A percentile compares a stretch with the other conserved stretches of the same genome.
Conservation (phyloP, 2,329 filamentous ascomycete species). For the Cordyceps javanica region DNA sequence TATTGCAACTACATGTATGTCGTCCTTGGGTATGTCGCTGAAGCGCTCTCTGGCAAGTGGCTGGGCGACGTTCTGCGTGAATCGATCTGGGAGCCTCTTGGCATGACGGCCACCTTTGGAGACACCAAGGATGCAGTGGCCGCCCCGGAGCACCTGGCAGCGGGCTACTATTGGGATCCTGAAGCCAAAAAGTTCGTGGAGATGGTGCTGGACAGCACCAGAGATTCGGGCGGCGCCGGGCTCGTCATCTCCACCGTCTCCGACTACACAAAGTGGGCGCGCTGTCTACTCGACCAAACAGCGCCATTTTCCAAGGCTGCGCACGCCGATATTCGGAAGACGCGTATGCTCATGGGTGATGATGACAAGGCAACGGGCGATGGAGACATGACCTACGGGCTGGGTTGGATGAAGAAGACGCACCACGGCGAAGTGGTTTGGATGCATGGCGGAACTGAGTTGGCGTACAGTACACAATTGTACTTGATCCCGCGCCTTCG, state of each 20-base stretch:
- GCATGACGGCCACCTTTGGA: slow-evolving; percentile 39
- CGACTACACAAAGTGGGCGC: slow-evolving; percentile 48
- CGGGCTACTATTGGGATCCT: slow-evolving; percentile 36
- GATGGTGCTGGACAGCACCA: slow-evolving; percentile 21
- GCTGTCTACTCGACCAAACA: slow-evolving; percentile 34
- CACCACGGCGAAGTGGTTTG: slow-evolving; percentile 6
- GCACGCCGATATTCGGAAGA: slow-evolving; percentile 19
- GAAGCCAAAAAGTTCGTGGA: slow-evolving; percentile 18
- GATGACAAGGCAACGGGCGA: not conserved
- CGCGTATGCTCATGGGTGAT: not conserved
- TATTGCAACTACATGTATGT: slow-evolving; percentile 49
- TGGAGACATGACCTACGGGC: slow-evolving; percentile 4
- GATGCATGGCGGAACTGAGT: not conserved
- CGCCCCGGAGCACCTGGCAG: slow-evolving; percentile 28
- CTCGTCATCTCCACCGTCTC: slow-evolving; percentile 38
- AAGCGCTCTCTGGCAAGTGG: slow-evolving; percentile 31
- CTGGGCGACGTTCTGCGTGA: slow-evolving; percentile 36
- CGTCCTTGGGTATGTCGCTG: slow-evolving; percentile 38
- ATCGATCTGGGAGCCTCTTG: slow-evolving; percentile 38
- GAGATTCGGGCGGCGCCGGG: slow-evolving; percentile 34
- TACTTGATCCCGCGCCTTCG: not conserved
- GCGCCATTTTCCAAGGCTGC: slow-evolving; percentile 20
- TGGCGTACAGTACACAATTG: not conserved
- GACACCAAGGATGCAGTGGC: slow-evolving; percentile 22
- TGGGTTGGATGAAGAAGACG: slow-evolving; percentile 7